Conservation (phyloP, 306 rosid species). For the Benincasa hispida region DNA sequence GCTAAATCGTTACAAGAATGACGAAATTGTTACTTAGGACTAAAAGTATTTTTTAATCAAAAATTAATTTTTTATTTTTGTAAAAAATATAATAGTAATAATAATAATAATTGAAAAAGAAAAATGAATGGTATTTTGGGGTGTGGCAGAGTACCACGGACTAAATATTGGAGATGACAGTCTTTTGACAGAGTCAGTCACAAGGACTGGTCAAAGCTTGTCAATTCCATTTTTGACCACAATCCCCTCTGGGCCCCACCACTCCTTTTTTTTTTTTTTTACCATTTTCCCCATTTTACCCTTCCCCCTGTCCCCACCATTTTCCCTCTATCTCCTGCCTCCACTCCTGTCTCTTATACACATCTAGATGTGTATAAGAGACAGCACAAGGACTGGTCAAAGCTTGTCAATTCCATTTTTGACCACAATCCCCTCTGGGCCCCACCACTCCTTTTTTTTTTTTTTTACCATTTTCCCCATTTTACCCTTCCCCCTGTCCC, state of each 20-base stretch:
- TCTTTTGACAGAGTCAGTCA: background rate
- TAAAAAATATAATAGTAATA: too few relatives aligned
- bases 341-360: too few relatives aligned
- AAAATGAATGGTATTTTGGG: background rate
- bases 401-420: slow-evolving; percentile 5
- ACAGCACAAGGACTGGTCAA: slow-evolving; percentile 1
- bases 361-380: too few relatives aligned
- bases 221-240: slow-evolving; percentile 5
- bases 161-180: background rate
- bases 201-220: slow-evolving; percentile 5
- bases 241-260: background rate
- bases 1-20: too few relatives aligned
- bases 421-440: background rate
- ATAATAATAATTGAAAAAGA: background rate
- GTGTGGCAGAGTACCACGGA: slow-evolving; percentile 5
- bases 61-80: too few relatives aligned
- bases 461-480: background rate
- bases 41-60: too few relatives aligned
- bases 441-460: background rate
- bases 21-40: too few relatives aligned
- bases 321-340: background rate
- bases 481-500: background rate
- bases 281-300: background rate
- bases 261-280: background rate
- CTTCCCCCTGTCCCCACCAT: background rate